Evolutionary conservation across 2,329 filamentous ascomycete species (phyloP).

Genomic region (Fusarium sp.): DNA sequence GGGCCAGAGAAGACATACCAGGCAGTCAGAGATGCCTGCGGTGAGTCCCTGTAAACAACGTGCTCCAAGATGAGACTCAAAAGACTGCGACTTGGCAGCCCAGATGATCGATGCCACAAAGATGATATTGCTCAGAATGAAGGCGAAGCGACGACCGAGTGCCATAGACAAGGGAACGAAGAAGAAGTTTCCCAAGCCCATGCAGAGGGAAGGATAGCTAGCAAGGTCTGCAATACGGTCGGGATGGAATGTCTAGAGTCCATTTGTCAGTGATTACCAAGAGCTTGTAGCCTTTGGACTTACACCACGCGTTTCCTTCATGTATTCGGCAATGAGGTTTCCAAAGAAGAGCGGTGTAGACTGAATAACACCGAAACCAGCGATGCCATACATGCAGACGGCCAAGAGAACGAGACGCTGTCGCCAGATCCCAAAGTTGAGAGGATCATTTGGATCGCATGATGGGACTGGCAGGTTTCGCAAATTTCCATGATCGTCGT

Average conservation of each 20-base stretch:
- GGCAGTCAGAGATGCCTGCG: not conserved
- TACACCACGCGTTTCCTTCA: not conserved
- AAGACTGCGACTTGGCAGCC: not conserved
- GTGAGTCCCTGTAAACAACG: not conserved
- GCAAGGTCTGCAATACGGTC: not conserved
- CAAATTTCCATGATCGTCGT: not conserved
- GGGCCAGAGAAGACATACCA: not conserved
- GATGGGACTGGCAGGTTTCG: not conserved
- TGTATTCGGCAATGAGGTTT: not conserved
- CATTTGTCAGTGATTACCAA: not conserved
- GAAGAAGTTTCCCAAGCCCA: not conserved
- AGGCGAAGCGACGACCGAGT: not conserved
- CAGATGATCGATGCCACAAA: not conserved
- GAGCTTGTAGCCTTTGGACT: rapidly evolving
- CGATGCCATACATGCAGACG: not conserved
- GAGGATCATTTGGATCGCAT: not conserved
- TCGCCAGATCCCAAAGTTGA: not conserved
- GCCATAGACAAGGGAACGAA: not conserved
- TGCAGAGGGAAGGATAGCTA: not conserved
- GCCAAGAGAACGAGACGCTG: not conserved
- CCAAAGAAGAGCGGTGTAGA: not conserved
- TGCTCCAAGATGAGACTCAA: not conserved
- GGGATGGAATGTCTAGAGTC: not conserved
- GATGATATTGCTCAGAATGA: not conserved
- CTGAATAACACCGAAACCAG: not conserved